These are phyloP conservation scores for Hysterangium stoloniferum DNA, from an alignment of 768 basidiomycete species.

Conservation along the genomic window DNA sequence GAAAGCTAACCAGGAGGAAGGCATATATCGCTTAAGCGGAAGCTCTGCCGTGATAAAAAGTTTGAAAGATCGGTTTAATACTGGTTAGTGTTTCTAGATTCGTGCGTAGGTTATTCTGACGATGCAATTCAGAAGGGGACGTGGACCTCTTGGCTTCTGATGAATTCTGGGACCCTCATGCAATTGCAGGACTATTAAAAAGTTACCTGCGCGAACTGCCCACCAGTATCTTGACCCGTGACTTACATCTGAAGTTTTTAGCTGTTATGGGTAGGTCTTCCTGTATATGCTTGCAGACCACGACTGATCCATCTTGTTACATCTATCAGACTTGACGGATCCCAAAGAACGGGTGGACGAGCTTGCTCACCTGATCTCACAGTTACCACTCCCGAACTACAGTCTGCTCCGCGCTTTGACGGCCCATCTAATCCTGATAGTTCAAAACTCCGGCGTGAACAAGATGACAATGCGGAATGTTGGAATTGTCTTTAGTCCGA, in stretches of 20 bases:
- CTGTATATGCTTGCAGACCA: conserved; percentile 5
- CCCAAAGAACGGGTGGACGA: conserved; percentile 83
- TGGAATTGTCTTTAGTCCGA: conserved; percentile 97
- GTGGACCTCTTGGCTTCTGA: conserved; percentile 80
- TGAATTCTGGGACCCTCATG: conserved; percentile 97
- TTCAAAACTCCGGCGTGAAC: conserved; percentile 82
- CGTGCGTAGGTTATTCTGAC: not conserved
- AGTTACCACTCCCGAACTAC: conserved; percentile 88
- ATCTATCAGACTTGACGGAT: conserved; percentile 70
- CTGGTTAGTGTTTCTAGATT: conserved; percentile 42
- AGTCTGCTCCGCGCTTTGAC: conserved; percentile 88
- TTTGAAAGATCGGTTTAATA: conserved; percentile 88
- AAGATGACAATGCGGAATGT: conserved; percentile 99
- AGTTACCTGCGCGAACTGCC: conserved; percentile 90
- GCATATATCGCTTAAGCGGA: conserved; percentile 92
- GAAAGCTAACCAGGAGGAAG: conserved; percentile 93
- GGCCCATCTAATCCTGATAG: conserved; percentile 90
- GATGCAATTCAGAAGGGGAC: conserved; percentile 72
- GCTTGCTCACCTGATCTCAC: conserved; percentile 76
- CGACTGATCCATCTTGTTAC: conserved; percentile 15
- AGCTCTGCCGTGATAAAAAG: conserved; percentile 93
- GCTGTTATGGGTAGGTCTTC: conserved; percentile 79
- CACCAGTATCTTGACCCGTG: conserved; percentile 84
- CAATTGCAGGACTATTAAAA: conserved; percentile 92
- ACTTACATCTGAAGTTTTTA: conserved; percentile 85